phyloP scores from a whole-genome alignment of 306 rosid genomes.

The Senna tora region DNA sequence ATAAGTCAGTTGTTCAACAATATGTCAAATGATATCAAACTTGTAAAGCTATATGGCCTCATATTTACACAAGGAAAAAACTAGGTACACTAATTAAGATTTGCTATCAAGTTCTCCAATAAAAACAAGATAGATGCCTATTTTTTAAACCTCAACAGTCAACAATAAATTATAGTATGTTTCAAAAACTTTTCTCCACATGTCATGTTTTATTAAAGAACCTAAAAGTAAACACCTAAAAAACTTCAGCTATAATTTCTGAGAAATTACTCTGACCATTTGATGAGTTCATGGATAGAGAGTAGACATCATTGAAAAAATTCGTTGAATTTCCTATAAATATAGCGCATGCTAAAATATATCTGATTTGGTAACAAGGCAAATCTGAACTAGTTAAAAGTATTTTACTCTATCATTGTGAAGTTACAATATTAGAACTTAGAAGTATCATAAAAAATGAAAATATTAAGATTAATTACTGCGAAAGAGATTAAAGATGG shows the following conservation, averaged over 20 bases:
- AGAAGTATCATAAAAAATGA: background rate
- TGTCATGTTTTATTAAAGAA: background rate
- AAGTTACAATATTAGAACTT: background rate
- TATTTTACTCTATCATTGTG: background rate
- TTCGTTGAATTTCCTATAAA: background rate
- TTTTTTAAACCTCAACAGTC: background rate
- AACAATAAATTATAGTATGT: background rate
- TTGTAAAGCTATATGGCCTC: background rate
- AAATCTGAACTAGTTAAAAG: conserved; percentile 13
- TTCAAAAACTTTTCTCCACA: background rate
- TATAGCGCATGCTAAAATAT: conserved; percentile 7
- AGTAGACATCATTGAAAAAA: background rate
- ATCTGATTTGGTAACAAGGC: conserved; percentile 10
- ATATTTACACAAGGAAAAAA: background rate
- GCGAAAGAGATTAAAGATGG: background rate
- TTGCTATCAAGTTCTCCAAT: background rate
- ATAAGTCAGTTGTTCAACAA: conserved; percentile 15
- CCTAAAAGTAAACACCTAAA: background rate
- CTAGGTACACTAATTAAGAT: background rate
- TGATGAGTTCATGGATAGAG: conserved; percentile 8
- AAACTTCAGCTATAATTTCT: background rate
- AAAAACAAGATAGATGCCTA: background rate
- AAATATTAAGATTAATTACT: conserved; percentile 7
- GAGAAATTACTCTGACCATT: background rate
- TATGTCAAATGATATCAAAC: conserved; percentile 4